phyloP scores from a whole-genome alignment of 306 rosid species.

The Abrus precatorius region DNA sequence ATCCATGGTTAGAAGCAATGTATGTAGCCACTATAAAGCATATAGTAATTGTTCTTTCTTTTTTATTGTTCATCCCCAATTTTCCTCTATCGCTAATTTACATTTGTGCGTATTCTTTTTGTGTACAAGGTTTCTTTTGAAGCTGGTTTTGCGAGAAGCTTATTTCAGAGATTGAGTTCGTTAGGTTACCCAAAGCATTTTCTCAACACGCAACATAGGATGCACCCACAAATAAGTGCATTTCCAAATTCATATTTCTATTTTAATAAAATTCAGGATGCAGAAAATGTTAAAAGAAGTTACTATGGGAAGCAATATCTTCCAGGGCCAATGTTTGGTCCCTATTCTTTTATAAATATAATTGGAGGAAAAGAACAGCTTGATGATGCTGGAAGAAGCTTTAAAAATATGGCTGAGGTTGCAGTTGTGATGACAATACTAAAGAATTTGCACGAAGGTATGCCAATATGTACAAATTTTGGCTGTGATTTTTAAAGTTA shows the following conservation, averaged over 20 bases:
- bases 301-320: slow-evolving; percentile 57
- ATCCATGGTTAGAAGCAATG: slow-evolving; percentile 68
- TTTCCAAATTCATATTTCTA: slow-evolving; percentile 75
- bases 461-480: neutral
- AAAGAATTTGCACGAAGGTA: slow-evolving; percentile 61
- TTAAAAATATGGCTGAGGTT: slow-evolving; percentile 72
- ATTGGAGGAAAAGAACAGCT: slow-evolving; percentile 69
- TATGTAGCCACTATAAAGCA: slow-evolving; percentile 38
- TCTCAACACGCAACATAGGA: slow-evolving; percentile 69
- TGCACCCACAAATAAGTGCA: slow-evolving; percentile 75
- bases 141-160: slow-evolving; percentile 79
- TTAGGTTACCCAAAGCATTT: slow-evolving; percentile 56
- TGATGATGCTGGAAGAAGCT: slow-evolving; percentile 67
- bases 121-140: slow-evolving; percentile 54
- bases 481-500: neutral
- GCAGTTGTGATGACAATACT: slow-evolving; percentile 60
- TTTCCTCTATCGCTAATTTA: neutral
- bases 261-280: slow-evolving; percentile 54
- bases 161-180: slow-evolving; percentile 67
- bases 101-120: neutral
- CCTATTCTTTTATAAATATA: slow-evolving; percentile 74
- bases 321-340: slow-evolving; percentile 63
- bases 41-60: neutral
- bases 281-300: slow-evolving; percentile 55
- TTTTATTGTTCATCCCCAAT: neutral